Percentiles rank a stretch among this genome's conserved stretches.
phyloP scores from a whole-genome alignment of 306 rosid genomes.

The Styphnolobium japonicum region DNA sequence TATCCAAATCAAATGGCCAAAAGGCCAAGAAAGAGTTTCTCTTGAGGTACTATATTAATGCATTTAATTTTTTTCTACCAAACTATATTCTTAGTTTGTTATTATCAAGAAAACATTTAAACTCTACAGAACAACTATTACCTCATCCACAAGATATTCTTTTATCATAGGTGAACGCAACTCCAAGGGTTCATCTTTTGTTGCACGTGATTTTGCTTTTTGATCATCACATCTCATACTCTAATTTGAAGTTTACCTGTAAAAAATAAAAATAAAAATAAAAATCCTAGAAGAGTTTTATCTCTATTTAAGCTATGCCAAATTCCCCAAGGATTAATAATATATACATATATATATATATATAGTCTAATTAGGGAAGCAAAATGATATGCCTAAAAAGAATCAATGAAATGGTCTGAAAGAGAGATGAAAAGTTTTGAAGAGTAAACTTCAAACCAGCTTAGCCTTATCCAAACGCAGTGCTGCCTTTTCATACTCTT shows the following conservation, averaged over 20 bases:
- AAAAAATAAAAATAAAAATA: background rate
- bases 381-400: background rate
- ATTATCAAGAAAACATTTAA: conserved; percentile 2
- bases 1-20: background rate
- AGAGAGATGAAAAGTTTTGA: conserved; percentile 15
- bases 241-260: background rate
- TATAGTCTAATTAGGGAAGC: background rate
- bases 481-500: conserved; percentile 76
- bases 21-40: background rate
- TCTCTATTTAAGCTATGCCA: background rate
- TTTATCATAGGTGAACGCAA: conserved; percentile 56
- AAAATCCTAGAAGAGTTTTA: background rate
- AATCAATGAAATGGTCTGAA: background rate
- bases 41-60: background rate
- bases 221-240: conserved; percentile 13
- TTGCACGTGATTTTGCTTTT: conserved; percentile 47
- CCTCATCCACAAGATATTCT: conserved; percentile 79
- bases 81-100: background rate
- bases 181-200: conserved; percentile 81
- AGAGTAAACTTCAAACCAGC: conserved; percentile 63
- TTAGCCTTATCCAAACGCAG: conserved; percentile 59
- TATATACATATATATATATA: too few relatives aligned
- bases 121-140: conserved; percentile 28
- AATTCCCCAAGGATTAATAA: background rate
- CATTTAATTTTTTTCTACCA: background rate